Percentiles rank a stretch among this genome's conserved stretches.
phyloP scores from a whole-genome alignment of 148 eudicot genomes.

The Rhododendron molle region DNA sequence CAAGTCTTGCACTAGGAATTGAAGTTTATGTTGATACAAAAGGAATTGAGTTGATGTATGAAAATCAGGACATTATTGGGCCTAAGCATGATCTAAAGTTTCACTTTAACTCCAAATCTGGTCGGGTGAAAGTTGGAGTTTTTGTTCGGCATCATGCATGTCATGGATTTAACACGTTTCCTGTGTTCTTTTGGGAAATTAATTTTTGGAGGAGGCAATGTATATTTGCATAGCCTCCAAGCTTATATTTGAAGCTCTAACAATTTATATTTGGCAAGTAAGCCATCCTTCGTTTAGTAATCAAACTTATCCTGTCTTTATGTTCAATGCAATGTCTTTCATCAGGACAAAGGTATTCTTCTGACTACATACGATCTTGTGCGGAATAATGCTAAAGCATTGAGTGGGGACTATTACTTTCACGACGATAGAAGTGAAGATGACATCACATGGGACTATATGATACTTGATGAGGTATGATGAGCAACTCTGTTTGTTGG shows the following conservation, averaged over 20 bases:
- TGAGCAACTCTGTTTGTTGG: neutral
- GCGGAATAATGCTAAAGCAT: slow-evolving; percentile 68
- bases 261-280: too few relatives aligned
- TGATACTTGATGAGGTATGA: slow-evolving; percentile 93
- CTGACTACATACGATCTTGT: slow-evolving; percentile 94
- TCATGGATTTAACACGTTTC: neutral
- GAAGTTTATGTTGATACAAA: neutral
- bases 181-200: neutral
- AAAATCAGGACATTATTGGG: neutral
- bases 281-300: neutral
- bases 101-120: neutral
- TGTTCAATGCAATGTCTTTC: neutral
- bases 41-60: neutral
- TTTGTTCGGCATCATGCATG: neutral
- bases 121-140: neutral
- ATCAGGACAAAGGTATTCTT: slow-evolving; percentile 85
- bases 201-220: neutral
- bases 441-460: slow-evolving; percentile 77
- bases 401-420: slow-evolving; percentile 42
- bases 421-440: slow-evolving; percentile 55
- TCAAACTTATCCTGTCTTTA: neutral
- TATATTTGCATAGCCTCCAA: neutral
- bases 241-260: neutral
- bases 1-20: slow-evolving; percentile 1
- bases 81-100: slow-evolving; percentile 3